phyloP scores from a whole-genome alignment of 75 land plant genomes.

The Picea glauca region DNA sequence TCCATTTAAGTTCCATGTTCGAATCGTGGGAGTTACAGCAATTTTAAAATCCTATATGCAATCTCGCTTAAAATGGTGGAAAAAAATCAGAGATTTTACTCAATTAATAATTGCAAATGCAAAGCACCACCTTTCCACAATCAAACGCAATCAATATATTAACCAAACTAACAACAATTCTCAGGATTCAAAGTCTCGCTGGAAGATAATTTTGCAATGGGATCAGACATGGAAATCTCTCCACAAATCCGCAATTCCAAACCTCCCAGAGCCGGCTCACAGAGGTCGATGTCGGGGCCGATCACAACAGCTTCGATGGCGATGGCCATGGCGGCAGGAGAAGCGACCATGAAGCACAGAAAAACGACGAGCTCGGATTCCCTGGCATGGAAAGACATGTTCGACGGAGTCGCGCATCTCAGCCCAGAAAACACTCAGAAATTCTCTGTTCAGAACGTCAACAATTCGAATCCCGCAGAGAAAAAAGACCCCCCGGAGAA shows the following conservation, averaged over 20 bases:
- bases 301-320: too few species aligned
- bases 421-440: not conserved
- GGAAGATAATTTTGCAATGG: too few species aligned
- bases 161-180: too few species aligned
- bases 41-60: too few species aligned
- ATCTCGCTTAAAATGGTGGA: too few species aligned
- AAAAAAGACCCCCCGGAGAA: not conserved
- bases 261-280: not conserved
- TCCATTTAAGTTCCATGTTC: too few species aligned
- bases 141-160: too few species aligned
- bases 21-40: too few species aligned
- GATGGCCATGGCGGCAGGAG: not conserved
- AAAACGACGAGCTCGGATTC: not conserved
- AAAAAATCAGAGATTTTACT: too few species aligned
- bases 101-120: too few species aligned
- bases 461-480: not conserved
- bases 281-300: not conserved
- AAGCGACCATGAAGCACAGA: not conserved
- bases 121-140: too few species aligned
- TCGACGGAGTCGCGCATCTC: not conserved
- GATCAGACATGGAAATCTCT: not conserved
- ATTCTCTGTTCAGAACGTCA: not conserved
- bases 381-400: conserved; percentile 8
- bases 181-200: too few species aligned
- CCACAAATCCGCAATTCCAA: conserved; percentile 2